Base-by-base conservation (phyloP, 129 eudicot genomes). In the Lactuca sativa region DNA sequence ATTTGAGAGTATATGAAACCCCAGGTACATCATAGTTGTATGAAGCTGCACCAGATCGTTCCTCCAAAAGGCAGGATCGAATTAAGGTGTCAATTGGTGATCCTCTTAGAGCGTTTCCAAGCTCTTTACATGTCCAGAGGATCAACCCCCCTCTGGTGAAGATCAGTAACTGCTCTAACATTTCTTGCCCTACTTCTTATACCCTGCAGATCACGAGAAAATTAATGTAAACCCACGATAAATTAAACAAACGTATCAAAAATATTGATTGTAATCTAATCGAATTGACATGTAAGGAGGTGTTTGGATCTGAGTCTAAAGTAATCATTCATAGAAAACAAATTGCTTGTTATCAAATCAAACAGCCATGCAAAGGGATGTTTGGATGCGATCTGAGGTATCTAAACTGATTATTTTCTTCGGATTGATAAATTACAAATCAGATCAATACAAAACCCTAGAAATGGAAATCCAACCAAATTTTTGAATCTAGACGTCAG, bases 121-220 rank as follows among this genome's bases (percentile, higher is more conserved):
- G 84, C 85, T 95, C 97, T 59, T 87, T 90, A 78, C 99, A 95
- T 1, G 97, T 87, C 99, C 99, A 95, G 88, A 95, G 97, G 87
- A 95, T 90, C 59, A 95, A 75, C 4, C 99, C 99, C 62, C 98
- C 98, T 75, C 98, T 83, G 4, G 98, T 86, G 51, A 92, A 92
- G n/a, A 92, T 89, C 59, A 92, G 80, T 77, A 92, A 80, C 80
- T 92, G 95, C 78, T 89, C 96, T 80, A 92, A 89, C 98, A 92
- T 92, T 47, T 67, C 76, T 66, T 66, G 43, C 64, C 38, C 77
- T 75, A 59, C 65, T 64, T 21, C 71, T 59, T 21, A 44, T 62
- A 86, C 47, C 83, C 91, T 84, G 86, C 15, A 52, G 4, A 62
- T 13, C 66, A 84, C 77, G 30, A 5, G 43, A 79, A 82, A 71